phyloP scores from a whole-genome alignment of 768 basidiomycete genomes.

The Myochromella boudieri region DNA sequence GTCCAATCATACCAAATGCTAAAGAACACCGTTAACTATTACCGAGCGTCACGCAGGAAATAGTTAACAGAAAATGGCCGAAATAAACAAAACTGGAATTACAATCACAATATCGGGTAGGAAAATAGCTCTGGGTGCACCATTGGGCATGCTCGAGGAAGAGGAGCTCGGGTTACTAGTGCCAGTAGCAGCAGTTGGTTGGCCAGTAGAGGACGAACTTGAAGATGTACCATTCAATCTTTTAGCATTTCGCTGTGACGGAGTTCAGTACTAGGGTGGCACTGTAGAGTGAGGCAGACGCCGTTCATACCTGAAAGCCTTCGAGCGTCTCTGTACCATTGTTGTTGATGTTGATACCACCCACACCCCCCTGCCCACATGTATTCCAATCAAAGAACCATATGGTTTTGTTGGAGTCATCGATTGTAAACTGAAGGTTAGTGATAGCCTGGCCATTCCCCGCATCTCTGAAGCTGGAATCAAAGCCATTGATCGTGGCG shows the following conservation, averaged over 20 bases:
- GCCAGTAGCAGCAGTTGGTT: conserved; percentile 7
- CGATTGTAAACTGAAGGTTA: conserved; percentile 43
- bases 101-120: too few species aligned
- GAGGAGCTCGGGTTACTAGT: conserved; percentile 9
- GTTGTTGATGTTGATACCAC: conserved; percentile 56
- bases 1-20: too few species aligned
- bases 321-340: conserved; percentile 40
- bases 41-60: too few species aligned
- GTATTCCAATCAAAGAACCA: conserved; percentile 63
- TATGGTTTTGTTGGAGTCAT: conserved; percentile 42
- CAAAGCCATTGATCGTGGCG: conserved; percentile 54
- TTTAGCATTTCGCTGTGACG: conserved; percentile 52
- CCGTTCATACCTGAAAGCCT: conserved; percentile 45
- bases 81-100: too few species aligned
- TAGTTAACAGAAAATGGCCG: too few species aligned
- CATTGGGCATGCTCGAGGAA: too few species aligned
- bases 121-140: too few species aligned
- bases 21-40: too few species aligned
- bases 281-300: too few species aligned
- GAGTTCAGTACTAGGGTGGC: background rate
- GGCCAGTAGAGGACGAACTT: conserved; percentile 4
- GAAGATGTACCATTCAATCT: conserved; percentile 52
- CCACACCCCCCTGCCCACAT: conserved; percentile 59
- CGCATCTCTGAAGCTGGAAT: conserved; percentile 51
- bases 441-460: conserved; percentile 47